Conservation (phyloP, 106 monocot species). For the Dendrobium huoshanense region DNA sequence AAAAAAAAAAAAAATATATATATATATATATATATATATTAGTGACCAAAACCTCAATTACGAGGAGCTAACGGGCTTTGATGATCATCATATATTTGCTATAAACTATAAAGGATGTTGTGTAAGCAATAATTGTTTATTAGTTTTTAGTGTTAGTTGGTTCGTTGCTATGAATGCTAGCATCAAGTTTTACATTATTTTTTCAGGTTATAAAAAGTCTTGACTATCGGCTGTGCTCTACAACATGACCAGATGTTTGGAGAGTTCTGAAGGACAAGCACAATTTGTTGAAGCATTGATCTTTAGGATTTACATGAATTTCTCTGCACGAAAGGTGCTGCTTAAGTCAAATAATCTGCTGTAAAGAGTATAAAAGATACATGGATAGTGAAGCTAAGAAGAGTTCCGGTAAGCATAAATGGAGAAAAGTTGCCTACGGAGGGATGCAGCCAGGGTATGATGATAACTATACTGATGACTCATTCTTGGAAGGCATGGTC, state of each 20-base stretch:
- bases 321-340: neutral
- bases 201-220: neutral
- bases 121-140: neutral
- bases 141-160: neutral
- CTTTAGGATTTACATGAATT: too few species aligned
- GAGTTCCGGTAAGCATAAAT: conserved; percentile 27
- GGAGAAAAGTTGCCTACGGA: conserved; percentile 92
- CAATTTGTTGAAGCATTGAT: neutral
- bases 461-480: conserved; percentile 83
- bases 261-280: neutral
- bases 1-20: neutral
- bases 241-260: neutral
- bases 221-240: neutral
- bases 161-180: neutral
- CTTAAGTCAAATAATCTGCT: neutral
- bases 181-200: neutral
- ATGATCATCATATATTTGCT: neutral
- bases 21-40: neutral
- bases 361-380: neutral
- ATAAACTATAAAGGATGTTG: neutral
- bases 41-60: neutral
- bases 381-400: conserved; percentile 29
- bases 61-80: neutral
- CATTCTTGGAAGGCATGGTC: conserved; percentile 88
- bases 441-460: conserved; percentile 88